Percentiles rank a stretch among this genome's conserved stretches.
These are phyloP conservation scores for Actinidia arguta DNA, from an alignment of 179 eudicot genomes.

Conservation along the genomic window DNA sequence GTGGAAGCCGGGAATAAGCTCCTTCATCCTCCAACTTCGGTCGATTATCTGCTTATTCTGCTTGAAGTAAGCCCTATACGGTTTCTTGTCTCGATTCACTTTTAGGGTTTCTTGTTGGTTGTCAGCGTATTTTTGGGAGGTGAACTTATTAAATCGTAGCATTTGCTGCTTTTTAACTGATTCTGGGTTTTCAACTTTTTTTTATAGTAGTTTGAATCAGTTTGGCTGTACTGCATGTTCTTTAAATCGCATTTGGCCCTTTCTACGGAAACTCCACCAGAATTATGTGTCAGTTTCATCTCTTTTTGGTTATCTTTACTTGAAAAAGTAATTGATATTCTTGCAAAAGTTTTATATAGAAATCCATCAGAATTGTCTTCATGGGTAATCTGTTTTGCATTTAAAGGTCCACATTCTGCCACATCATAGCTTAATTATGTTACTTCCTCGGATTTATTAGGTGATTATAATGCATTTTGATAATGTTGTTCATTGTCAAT, in stretches of 20 bases:
- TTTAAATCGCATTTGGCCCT: not conserved
- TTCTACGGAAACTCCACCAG: too few relatives aligned
- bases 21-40: slow-evolving; percentile 46
- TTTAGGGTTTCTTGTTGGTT: not conserved
- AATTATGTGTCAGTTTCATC: too few relatives aligned
- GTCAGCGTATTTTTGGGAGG: not conserved
- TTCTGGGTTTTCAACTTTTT: not conserved
- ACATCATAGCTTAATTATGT: too few relatives aligned
- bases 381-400: too few relatives aligned
- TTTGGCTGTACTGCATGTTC: not conserved
- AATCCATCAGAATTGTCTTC: too few relatives aligned
- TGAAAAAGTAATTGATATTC: too few relatives aligned
- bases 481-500: too few relatives aligned
- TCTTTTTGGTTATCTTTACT: too few relatives aligned
- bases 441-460: too few relatives aligned
- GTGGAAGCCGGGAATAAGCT: slow-evolving; percentile 58
- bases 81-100: not conserved
- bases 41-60: slow-evolving; percentile 51
- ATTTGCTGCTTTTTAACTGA: not conserved
- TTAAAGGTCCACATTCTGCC: too few relatives aligned
- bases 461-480: too few relatives aligned
- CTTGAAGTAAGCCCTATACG: slow-evolving; percentile 61
- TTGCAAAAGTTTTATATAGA: too few relatives aligned
- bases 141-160: not conserved
- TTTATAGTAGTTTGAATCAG: not conserved